These are phyloP conservation scores for Xylaria arbuscula DNA, from an alignment of 2,329 filamentous ascomycete species.

Conservation along the genomic window DNA sequence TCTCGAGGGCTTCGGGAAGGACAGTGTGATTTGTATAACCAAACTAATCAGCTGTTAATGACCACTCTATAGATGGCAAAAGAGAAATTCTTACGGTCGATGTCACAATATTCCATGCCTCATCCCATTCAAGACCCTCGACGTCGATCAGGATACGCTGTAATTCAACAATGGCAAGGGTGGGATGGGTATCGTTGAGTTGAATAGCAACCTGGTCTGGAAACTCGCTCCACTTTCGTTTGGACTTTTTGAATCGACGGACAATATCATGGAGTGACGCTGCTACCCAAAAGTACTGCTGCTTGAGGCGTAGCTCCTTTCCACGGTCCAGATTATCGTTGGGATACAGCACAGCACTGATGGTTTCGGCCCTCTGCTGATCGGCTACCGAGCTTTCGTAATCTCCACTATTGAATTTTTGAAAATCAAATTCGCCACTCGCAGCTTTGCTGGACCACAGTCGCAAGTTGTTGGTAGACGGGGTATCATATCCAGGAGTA, in stretches of 20 bases:
- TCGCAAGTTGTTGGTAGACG: constrained; percentile 94
- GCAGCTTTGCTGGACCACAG: constrained; percentile 98
- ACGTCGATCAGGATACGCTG: constrained; percentile 91
- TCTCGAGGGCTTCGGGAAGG: constrained; percentile 94
- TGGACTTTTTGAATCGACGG: constrained; percentile 96
- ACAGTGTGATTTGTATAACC: constrained; percentile 99
- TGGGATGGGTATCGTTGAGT: constrained; percentile 97
- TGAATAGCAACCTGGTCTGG: constrained; percentile 96
- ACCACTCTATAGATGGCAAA: constrained; percentile 23
- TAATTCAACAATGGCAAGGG: constrained; percentile 93
- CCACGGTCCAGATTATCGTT: constrained; percentile 97
- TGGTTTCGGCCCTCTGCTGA: constrained; percentile 98
- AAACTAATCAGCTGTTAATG: constrained; percentile 63
- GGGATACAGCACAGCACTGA: constrained; percentile 95
- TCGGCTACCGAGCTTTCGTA: constrained; percentile 99
- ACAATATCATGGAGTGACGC: constrained; percentile 97
- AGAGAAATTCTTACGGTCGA: constrained; percentile 64
- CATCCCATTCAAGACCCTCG: constrained; percentile 92
- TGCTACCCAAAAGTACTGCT: constrained; percentile 99
- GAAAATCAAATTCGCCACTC: constrained; percentile 97
- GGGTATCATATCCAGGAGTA: constrained; percentile 89
- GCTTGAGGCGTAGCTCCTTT: constrained; percentile 97
- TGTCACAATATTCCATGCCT: constrained; percentile 85
- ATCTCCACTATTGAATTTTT: constrained; percentile 98
- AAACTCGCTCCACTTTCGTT: constrained; percentile 90